These are phyloP conservation scores for Monilinia laxa DNA, from an alignment of 2,329 filamentous ascomycete species.

Conservation along the genomic window DNA sequence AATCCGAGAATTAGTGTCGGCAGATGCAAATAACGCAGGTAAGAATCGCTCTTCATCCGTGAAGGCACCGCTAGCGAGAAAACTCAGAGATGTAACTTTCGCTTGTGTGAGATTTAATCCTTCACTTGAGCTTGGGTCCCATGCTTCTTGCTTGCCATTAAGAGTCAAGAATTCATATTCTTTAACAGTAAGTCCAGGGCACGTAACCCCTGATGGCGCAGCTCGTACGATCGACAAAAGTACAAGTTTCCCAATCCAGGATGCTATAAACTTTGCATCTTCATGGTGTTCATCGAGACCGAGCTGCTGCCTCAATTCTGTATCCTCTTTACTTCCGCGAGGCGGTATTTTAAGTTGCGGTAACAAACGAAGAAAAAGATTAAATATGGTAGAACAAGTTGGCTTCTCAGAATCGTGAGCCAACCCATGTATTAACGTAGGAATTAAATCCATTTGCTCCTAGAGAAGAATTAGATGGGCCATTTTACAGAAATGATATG, in stretches of 20 bases:
- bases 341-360: constrained; percentile 69
- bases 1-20: constrained; percentile 77
- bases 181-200: constrained; percentile 59
- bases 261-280: constrained; percentile 72
- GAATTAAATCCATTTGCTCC: constrained; percentile 72
- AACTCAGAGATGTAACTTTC: constrained; percentile 65
- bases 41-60: constrained; percentile 79
- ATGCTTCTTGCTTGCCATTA: constrained; percentile 66
- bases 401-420: constrained; percentile 56
- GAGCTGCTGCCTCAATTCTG: constrained; percentile 62
- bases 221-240: constrained; percentile 56
- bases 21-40: constrained; percentile 78
- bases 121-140: constrained; percentile 59
- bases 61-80: constrained; percentile 85
- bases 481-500: background rate
- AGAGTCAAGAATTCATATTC: constrained; percentile 69
- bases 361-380: constrained; percentile 75
- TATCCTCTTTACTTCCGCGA: constrained; percentile 77
- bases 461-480: constrained; percentile 29
- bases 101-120: constrained; percentile 67
- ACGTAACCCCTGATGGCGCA: constrained; percentile 39
- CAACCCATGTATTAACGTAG: constrained; percentile 67
- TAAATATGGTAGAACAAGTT: constrained; percentile 67
- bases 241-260: constrained; percentile 75
- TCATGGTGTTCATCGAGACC: constrained; percentile 59